These are phyloP conservation scores for Tetrahymena thermophila DNA, from an alignment of 73 alveolate genomes.

Conservation along the genomic window DNA sequence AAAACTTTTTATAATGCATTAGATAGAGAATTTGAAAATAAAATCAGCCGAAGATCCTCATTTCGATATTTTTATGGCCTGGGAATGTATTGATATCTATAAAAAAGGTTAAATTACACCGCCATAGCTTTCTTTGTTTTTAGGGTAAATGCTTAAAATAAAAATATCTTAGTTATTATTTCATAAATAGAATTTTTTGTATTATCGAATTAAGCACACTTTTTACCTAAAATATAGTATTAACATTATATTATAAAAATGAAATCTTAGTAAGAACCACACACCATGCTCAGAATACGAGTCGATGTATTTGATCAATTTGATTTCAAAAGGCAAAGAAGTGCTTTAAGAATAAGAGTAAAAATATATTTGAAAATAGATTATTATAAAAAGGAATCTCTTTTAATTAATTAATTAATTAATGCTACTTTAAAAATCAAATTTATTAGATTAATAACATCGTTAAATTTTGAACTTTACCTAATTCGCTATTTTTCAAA, in stretches of 20 bases:
- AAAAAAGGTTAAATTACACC: background rate
- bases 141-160: background rate
- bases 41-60: constrained; percentile 1
- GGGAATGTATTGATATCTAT: background rate
- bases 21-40: background rate
- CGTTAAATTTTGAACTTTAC: background rate
- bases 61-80: background rate
- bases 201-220: too few relatives aligned
- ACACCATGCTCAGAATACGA: background rate
- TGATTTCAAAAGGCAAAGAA: background rate
- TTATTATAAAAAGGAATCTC: background rate
- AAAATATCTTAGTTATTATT: too few relatives aligned
- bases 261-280: background rate
- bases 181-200: too few relatives aligned
- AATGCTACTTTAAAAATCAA: background rate
- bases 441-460: background rate
- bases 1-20: background rate
- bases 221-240: too few relatives aligned
- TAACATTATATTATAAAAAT: too few relatives aligned
- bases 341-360: background rate
- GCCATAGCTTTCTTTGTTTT: background rate
- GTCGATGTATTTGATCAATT: background rate
- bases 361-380: background rate
- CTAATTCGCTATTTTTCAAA: background rate
- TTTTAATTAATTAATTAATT: too few relatives aligned